Percentiles rank a stretch among this genome's conserved stretches.
These are phyloP conservation scores for Cyphellophora attinorum DNA, from an alignment of 2,329 filamentous ascomycete genomes.

Conservation along the genomic window DNA sequence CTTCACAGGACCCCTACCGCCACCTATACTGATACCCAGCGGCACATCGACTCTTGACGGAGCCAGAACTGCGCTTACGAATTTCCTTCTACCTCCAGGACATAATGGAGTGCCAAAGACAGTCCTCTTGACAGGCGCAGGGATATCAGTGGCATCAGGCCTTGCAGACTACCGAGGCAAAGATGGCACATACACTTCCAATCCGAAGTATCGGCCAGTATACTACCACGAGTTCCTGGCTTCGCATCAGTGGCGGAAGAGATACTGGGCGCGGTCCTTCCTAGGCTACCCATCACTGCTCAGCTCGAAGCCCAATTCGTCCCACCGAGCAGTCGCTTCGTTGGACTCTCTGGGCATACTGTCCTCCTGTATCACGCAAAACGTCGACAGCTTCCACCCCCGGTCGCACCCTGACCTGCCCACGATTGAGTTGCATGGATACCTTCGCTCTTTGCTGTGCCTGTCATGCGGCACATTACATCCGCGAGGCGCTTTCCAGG, in stretches of 20 bases:
- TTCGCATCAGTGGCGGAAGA: conserved; percentile 73
- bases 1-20: conserved; percentile 72
- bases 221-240: conserved; percentile 84
- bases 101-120: conserved; percentile 42
- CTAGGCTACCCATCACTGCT: conserved; percentile 80
- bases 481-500: conserved; percentile 65
- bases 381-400: conserved; percentile 90
- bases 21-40: conserved; percentile 63
- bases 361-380: conserved; percentile 77
- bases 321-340: conserved; percentile 67
- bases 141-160: conserved; percentile 86
- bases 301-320: conserved; percentile 67
- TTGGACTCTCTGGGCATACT: conserved; percentile 65
- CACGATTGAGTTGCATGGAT: conserved; percentile 84
- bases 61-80: conserved; percentile 65
- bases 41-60: conserved; percentile 61
- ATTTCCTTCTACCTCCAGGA: conserved; percentile 57
- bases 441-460: conserved; percentile 72
- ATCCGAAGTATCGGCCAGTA: conserved; percentile 81
- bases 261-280: conserved; percentile 94
- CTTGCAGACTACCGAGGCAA: conserved; percentile 85
- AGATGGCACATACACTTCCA: conserved; percentile 85
- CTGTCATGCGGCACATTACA: conserved; percentile 66
- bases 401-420: conserved; percentile 63
- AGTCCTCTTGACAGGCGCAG: conserved; percentile 68